Base-by-base conservation (phyloP, 352 stramenopile species). In the Globisporangium alternatum region DNA sequence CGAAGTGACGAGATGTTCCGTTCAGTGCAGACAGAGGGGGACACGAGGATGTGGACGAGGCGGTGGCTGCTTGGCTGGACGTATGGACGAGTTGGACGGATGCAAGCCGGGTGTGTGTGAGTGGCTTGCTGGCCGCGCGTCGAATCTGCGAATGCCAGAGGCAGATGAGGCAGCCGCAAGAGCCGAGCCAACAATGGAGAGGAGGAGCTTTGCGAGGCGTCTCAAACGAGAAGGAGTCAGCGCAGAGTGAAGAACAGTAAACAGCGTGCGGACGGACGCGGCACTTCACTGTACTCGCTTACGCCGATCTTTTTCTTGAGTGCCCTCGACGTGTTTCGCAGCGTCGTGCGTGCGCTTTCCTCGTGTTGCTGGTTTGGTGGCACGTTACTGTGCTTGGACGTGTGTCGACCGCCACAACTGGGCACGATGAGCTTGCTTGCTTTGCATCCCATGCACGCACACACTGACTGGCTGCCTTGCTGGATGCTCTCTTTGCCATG, bases 131-230 rank as follows among this genome's bases (percentile, higher is more conserved):
- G 44, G 43, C 56, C 47, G 25, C 39, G 58, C 33, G 58, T 54
- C 58, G 44, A 64, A 56, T 55, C n/a, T 5, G 15, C 44, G 33
- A 64, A 22, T 64, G 37, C 7, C 13, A 13, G 10, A 43, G 8
- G 58, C 58, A 64, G 58, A 64, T 64, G 58, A 64, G 58, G 33
- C 58, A 61, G 33, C 51, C 19, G 35, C 54, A 35, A 52, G 37
- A 19, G 28, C 44, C 17, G 37, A 64, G 43, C 17, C 19, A 53
- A 30, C 56, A 52, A 37, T 7, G 8, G 19, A 25, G 21, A 39
- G n/a, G 35, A 41, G 56, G 7, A 39, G 33, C 31, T n/a, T 1
- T 15, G 21, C 25, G 28, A 28, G 21, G 13, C 9, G 53, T 4
- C 53, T 47, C 53, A 12, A 43, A 47, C 19, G 53, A 43, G 31